Conservation (phyloP, 2,329 filamentous ascomycete species). For the Penicillium sp. region DNA sequence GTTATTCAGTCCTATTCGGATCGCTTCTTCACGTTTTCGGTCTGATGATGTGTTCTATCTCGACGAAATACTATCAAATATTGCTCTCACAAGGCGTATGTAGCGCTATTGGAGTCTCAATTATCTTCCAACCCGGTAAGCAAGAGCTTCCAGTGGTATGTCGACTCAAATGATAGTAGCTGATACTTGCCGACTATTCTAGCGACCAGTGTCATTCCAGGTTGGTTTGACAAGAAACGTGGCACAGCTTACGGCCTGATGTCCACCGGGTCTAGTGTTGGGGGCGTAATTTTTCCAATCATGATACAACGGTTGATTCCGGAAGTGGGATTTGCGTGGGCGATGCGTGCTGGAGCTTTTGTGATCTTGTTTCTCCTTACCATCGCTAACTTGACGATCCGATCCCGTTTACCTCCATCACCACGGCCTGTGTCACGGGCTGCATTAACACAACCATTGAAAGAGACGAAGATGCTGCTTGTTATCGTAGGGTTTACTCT, state of each 20-base stretch:
- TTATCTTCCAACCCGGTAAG: slow-evolving; percentile 46
- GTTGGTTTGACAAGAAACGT: slow-evolving; percentile 53
- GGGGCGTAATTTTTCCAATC: slow-evolving; percentile 60
- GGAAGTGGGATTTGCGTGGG: slow-evolving; percentile 54
- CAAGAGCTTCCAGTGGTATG: neutral
- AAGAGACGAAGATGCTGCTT: slow-evolving; percentile 25
- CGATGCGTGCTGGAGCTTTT: slow-evolving; percentile 57
- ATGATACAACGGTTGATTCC: slow-evolving; percentile 57
- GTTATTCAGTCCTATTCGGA: slow-evolving; percentile 50
- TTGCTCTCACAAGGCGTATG: slow-evolving; percentile 55
- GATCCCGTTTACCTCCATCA: slow-evolving; percentile 39
- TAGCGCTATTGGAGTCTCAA: slow-evolving; percentile 50
- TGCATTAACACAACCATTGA: neutral
- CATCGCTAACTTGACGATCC: slow-evolving; percentile 53
- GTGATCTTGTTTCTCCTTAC: slow-evolving; percentile 58
- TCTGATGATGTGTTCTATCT: slow-evolving; percentile 56
- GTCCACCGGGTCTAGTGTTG: slow-evolving; percentile 52
- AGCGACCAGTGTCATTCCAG: slow-evolving; percentile 25
- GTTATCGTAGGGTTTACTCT: slow-evolving; percentile 22
- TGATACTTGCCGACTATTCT: neutral
- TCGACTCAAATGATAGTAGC: neutral
- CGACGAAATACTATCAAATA: slow-evolving; percentile 55
- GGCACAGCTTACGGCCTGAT: slow-evolving; percentile 54
- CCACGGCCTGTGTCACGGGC: slow-evolving; percentile 15
- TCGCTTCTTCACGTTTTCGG: slow-evolving; percentile 52